Evolutionary conservation across 2,329 filamentous ascomycete genomes (phyloP), one percentile per base, ranked within the genome.

Genomic region (Cadophora malorum): DNA sequence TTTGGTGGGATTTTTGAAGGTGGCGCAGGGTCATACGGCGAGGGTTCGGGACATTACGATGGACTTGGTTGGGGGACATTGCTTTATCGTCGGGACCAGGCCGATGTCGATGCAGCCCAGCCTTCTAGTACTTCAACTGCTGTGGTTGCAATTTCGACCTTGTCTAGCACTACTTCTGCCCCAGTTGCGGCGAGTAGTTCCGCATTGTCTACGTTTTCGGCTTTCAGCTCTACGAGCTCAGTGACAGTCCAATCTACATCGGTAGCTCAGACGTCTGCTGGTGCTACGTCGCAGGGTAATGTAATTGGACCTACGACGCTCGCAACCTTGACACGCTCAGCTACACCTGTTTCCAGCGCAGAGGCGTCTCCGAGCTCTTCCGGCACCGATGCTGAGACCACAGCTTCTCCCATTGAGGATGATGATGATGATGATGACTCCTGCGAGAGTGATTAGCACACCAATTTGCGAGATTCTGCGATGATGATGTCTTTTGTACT

Each of bases 21-120:
- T 7, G 67, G 67, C 52, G 56, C n/a, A 25, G 67, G 67, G 28
- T 63, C 56, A 10, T 69, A 50, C 31, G 67, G 67, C n/a, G 63
- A 66, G 59, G 59, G 59, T 6, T 59, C 49, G 2, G 67, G 67
- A 35, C 56, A 63, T 31, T 69, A 69, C 23, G 67, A 69, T 49
- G 56, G 58, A 7, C 38, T 69, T 7, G 67, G 67, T 1, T 68
- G 62, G 62, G 66, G 66, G 8, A 58, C 41, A 8, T 62, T 68
- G 61, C 62, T 68, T n/a, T 65, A 68, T 47, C 41, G 52, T 41
- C 41, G 61, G 47, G 64, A 66, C 19, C 10, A 38, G 16, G 14
- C 19, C 38, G 64, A 66, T 47, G 64, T 62, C 53, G 41, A 25
- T n/a, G 58, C 64, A 16, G 9, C 23, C 8, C 49, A 52, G 7